Evolutionary conservation across 2,329 filamentous ascomycete genomes (phyloP).

Genomic region (Lachnellula arida): DNA sequence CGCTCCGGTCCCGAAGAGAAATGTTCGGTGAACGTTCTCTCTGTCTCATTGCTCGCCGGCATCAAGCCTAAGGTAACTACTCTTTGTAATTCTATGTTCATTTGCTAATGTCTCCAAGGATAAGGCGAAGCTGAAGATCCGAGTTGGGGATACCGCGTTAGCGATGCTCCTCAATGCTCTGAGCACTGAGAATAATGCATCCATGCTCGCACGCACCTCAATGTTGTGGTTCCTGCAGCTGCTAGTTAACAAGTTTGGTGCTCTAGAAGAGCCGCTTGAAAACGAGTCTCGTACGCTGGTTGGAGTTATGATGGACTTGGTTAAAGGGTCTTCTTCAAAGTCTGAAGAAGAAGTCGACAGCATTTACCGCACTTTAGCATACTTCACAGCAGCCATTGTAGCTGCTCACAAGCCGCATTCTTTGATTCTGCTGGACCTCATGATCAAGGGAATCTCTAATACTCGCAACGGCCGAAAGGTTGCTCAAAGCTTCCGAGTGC

Average conservation of each 20-base stretch:
- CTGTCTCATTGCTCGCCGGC: slow-evolving; percentile 25
- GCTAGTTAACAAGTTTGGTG: slow-evolving; percentile 30
- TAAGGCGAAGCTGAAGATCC: slow-evolving; percentile 7
- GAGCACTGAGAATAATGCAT: slow-evolving; percentile 7
- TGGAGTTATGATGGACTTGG: slow-evolving; percentile 13
- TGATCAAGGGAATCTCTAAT: slow-evolving; percentile 21
- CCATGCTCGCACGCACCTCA: slow-evolving; percentile 15
- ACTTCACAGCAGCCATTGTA: slow-evolving; percentile 26
- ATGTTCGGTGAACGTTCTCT: slow-evolving; percentile 16
- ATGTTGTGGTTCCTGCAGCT: slow-evolving; percentile 27
- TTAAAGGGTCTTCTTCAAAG: slow-evolving; percentile 1
- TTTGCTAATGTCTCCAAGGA: slow-evolving; percentile 15
- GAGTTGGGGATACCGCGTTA: slow-evolving; percentile 17
- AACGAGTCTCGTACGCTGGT: slow-evolving; percentile 6
- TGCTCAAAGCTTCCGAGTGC: slow-evolving; percentile 26
- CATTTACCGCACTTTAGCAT: slow-evolving; percentile 25
- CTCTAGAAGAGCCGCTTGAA: slow-evolving; percentile 5
- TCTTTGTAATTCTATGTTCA: background rate
- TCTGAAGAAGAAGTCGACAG: slow-evolving; percentile 11
- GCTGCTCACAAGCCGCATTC: slow-evolving; percentile 18
- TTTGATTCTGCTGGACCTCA: slow-evolving; percentile 16
- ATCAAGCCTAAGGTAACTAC: slow-evolving; percentile 18
- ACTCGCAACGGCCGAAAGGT: slow-evolving; percentile 16
- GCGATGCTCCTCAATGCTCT: slow-evolving; percentile 23
- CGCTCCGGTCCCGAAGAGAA: slow-evolving; percentile 17